Percentiles rank a stretch among this genome's conserved stretches.
phyloP scores from a whole-genome alignment of 2,329 filamentous ascomycete species.

The Leptographium lundbergii region DNA sequence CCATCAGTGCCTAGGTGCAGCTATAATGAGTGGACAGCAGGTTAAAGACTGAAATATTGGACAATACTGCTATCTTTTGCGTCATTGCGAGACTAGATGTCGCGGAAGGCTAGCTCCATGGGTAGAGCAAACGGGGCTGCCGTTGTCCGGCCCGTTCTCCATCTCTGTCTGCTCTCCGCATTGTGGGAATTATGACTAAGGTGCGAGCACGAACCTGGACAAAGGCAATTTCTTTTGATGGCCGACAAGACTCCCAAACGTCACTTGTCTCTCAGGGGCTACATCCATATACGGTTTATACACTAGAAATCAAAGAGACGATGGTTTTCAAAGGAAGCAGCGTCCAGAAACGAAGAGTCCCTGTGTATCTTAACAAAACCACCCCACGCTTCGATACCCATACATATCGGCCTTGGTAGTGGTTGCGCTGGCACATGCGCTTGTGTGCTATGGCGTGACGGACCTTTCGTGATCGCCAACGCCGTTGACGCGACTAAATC shows the following conservation, averaged over 20 bases:
- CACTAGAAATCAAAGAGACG: too few relatives aligned
- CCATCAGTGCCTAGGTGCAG: background rate
- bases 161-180: background rate
- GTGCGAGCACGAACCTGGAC: too few relatives aligned
- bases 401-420: background rate
- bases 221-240: too few relatives aligned
- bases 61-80: background rate
- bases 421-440: background rate
- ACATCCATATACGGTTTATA: too few relatives aligned
- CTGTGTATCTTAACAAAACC: background rate
- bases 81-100: constrained; percentile 6
- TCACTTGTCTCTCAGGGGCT: too few relatives aligned
- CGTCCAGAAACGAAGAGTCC: too few relatives aligned
- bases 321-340: too few relatives aligned
- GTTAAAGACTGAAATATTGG: too few relatives aligned
- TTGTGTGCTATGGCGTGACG: constrained; percentile 6
- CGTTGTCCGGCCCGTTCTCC: background rate
- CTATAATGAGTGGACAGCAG: background rate
- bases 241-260: too few relatives aligned
- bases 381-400: background rate
- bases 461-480: constrained; percentile 2
- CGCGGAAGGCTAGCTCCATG: background rate
- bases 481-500: constrained; percentile 3
- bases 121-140: background rate
- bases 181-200: too few relatives aligned